A percentile compares a stretch with the other conserved stretches of the same genome.
Conservation (phyloP, 2,329 filamentous ascomycete genomes). For the Hypocreales sp. region DNA sequence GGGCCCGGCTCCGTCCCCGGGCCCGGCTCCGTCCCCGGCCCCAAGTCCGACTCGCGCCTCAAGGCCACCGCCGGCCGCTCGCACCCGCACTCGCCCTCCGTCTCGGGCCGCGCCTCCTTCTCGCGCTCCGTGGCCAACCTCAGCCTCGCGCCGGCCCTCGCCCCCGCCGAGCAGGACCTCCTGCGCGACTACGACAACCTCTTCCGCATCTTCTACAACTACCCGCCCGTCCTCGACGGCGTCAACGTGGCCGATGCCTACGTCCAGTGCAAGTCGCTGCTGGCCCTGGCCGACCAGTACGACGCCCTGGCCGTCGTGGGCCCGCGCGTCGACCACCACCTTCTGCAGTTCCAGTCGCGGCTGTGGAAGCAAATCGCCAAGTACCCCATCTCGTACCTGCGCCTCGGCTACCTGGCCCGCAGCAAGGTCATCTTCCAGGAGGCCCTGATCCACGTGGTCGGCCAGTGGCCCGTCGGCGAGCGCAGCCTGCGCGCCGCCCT, state of each 20-base stretch:
- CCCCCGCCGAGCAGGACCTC: constrained; percentile 54
- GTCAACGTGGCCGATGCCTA: constrained; percentile 88
- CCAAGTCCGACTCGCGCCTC: constrained; percentile 21
- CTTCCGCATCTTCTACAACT: constrained; percentile 92
- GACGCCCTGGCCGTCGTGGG: constrained; percentile 80
- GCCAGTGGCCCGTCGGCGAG: constrained; percentile 77
- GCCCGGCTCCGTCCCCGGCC: constrained; percentile 22
- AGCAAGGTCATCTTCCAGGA: constrained; percentile 76
- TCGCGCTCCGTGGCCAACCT: constrained; percentile 82
- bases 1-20: constrained; percentile 19
- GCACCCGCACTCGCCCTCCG: constrained; percentile 37
- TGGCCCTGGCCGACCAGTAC: constrained; percentile 86
- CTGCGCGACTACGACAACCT: constrained; percentile 91
- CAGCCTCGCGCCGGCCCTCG: constrained; percentile 28
- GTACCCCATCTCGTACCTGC: constrained; percentile 84
- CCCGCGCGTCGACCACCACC: constrained; percentile 80
- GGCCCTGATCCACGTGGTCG: constrained; percentile 84
- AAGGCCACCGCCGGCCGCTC: constrained; percentile 11
- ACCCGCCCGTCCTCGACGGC: constrained; percentile 64
- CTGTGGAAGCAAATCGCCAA: constrained; percentile 96
- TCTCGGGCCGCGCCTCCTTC: constrained; percentile 36
- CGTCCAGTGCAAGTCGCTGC: constrained; percentile 80
- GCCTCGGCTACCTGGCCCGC: constrained; percentile 72
- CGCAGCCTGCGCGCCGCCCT: constrained; percentile 60
- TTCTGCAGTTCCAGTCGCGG: constrained; percentile 78